Conservation (phyloP, 805 yeast genomes). For the Jamesozyma spencerorum region DNA sequence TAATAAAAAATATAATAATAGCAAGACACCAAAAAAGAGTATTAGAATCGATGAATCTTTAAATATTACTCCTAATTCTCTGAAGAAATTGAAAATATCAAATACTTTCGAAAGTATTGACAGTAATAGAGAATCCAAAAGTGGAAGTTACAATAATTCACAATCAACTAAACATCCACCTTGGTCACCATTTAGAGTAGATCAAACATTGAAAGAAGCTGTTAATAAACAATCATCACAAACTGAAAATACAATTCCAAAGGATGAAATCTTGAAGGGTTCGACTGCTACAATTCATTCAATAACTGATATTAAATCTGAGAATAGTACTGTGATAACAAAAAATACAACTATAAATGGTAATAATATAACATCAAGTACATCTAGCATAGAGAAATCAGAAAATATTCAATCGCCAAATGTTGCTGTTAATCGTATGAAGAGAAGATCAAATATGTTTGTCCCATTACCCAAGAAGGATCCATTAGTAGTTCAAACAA, state of each 20-base stretch:
- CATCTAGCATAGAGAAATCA: not conserved
- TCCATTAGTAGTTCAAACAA: constrained; percentile 20
- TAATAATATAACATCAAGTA: not conserved
- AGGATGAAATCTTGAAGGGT: not conserved
- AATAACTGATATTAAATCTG: not conserved
- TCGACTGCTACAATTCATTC: not conserved
- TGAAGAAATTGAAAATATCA: constrained; percentile 2
- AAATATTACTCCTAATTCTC: constrained; percentile 14
- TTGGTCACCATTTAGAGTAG: constrained; percentile 26
- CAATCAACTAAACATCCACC: constrained; percentile 10
- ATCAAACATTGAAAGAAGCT: constrained; percentile 8
- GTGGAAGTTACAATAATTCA: not conserved
- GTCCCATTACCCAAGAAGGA: constrained; percentile 29
- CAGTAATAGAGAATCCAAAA: not conserved
- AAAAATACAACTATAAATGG: not conserved
- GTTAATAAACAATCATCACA: not conserved
- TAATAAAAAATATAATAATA: constrained; percentile 1
- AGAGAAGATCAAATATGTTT: constrained; percentile 28
- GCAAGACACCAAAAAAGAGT: constrained; percentile 5
- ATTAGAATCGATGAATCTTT: constrained; percentile 2
- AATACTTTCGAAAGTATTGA: constrained; percentile 1
- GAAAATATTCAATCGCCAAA: constrained; percentile 2
- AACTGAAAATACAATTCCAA: not conserved
- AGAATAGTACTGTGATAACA: not conserved
- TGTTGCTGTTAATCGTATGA: constrained; percentile 5